Evolutionary conservation across 2,329 filamentous ascomycete genomes (phyloP).

Genomic region (Chaetoscypha palmicola): DNA sequence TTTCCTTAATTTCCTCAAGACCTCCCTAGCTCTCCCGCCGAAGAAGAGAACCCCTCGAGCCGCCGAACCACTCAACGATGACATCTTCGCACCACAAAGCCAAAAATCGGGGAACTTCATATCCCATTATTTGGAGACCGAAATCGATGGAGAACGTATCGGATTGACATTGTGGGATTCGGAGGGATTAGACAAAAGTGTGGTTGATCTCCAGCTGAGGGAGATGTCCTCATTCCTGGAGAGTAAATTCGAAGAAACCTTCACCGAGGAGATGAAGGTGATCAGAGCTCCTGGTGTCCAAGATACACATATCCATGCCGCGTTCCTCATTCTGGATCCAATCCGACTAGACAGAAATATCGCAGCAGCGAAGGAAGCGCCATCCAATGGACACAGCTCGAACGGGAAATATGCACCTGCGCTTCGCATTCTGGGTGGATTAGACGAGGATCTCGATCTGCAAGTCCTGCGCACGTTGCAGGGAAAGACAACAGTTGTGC

Average conservation of each 20-base stretch:
- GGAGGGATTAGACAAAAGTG: constrained; percentile 85
- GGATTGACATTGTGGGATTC: constrained; percentile 97
- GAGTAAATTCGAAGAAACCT: constrained; percentile 97
- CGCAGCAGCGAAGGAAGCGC: constrained; percentile 51
- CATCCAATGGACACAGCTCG: constrained; percentile 42
- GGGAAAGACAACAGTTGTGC: constrained; percentile 91
- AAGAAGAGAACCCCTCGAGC: constrained; percentile 55
- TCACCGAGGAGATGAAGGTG: constrained; percentile 96
- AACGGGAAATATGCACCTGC: constrained; percentile 41
- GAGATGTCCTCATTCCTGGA: constrained; percentile 90
- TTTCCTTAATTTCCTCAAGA: constrained; percentile 92
- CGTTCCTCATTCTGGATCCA: constrained; percentile 87
- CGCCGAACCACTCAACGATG: constrained; percentile 35
- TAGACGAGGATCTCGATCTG: constrained; percentile 85
- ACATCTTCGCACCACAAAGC: constrained; percentile 43
- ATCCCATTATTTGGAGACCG: constrained; percentile 86
- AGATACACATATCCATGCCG: constrained; percentile 96
- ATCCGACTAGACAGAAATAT: constrained; percentile 78
- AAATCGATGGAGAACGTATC: constrained; percentile 85
- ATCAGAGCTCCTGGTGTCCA: constrained; percentile 84
- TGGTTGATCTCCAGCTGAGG: constrained; percentile 88
- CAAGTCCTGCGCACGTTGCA: constrained; percentile 83
- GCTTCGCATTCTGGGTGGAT: constrained; percentile 51
- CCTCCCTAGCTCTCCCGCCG: constrained; percentile 72
- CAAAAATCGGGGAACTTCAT: constrained; percentile 59